These are phyloP conservation scores for Monilinia vaccinii-corymbosi DNA, from an alignment of 2,329 filamentous ascomycete genomes.

Conservation along the genomic window DNA sequence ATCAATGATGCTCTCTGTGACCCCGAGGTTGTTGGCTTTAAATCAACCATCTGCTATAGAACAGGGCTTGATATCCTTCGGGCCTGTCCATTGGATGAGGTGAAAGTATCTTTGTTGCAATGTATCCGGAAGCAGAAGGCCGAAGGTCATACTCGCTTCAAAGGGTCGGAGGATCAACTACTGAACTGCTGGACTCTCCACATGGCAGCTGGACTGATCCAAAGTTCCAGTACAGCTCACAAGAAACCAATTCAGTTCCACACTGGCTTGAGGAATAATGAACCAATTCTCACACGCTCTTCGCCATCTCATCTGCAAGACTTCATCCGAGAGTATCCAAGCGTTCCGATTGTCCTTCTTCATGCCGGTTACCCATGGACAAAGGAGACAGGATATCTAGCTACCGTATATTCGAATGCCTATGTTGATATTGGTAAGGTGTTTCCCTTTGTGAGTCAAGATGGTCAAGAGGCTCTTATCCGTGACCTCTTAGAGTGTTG, in stretches of 20 bases:
- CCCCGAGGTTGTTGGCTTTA: conserved; percentile 66
- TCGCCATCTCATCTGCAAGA: conserved; percentile 69
- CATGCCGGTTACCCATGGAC: conserved; percentile 78
- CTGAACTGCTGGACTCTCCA: conserved; percentile 65
- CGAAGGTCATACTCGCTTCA: conserved; percentile 31
- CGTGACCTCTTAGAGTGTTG: conserved; percentile 67
- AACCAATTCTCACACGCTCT: conserved; percentile 58
- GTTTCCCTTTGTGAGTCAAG: conserved; percentile 67
- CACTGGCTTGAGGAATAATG: conserved; percentile 72
- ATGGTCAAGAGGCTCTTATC: conserved; percentile 64
- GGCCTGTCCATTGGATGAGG: conserved; percentile 30
- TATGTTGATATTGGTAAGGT: conserved; percentile 79
- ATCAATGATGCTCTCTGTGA: conserved; percentile 53
- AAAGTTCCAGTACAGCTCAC: conserved; percentile 32
- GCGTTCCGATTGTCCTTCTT: conserved; percentile 66
- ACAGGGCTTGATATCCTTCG: conserved; percentile 56
- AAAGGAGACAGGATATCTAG: conserved; percentile 68
- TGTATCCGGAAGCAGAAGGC: conserved; percentile 18
- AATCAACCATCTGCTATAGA: conserved; percentile 74
- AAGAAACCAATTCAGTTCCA: conserved; percentile 78
- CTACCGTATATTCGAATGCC: conserved; percentile 67
- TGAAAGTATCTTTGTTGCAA: conserved; percentile 23
- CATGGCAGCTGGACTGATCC: conserved; percentile 50
- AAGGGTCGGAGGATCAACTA: conserved; percentile 50
- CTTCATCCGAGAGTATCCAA: conserved; percentile 60